Conservation (phyloP, 2,329 filamentous ascomycete genomes). For the Fusarium sp. region DNA sequence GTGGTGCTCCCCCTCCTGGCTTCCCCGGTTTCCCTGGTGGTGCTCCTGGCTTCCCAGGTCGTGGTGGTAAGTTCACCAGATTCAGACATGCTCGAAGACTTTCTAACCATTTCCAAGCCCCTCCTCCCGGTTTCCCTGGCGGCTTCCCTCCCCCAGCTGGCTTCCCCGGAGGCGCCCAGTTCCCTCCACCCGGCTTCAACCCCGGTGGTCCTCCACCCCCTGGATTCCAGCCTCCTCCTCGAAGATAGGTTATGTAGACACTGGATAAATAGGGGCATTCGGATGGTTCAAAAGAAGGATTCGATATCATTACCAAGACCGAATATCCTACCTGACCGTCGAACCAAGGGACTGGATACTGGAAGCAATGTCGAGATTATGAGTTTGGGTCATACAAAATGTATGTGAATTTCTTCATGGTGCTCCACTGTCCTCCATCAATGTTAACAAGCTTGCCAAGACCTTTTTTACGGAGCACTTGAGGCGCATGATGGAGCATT, state of each 20-base stretch:
- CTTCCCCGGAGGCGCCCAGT: constrained; percentile 60
- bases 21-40: constrained; percentile 69
- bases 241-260: constrained; percentile 61
- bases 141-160: constrained; percentile 57
- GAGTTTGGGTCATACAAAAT: constrained; percentile 49
- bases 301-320: constrained; percentile 45
- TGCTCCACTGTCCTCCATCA: constrained; percentile 41
- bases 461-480: constrained; percentile 36
- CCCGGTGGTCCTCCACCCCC: constrained; percentile 69
- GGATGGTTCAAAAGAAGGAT: constrained; percentile 44
- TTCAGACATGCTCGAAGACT: constrained; percentile 8
- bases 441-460: constrained; percentile 47
- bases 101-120: constrained; percentile 56
- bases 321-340: constrained; percentile 40
- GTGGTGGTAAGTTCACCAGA: constrained; percentile 64
- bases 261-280: constrained; percentile 43
- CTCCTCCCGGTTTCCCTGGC: constrained; percentile 62
- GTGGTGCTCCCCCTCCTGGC: constrained; percentile 74
- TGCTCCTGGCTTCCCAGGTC: constrained; percentile 61
- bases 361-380: constrained; percentile 41
- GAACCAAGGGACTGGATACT: constrained; percentile 33
- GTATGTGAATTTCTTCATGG: constrained; percentile 50
- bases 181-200: constrained; percentile 66
- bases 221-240: constrained; percentile 81
- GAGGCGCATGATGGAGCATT: constrained; percentile 37